Percentiles rank a stretch among this genome's conserved stretches.
Conservation (phyloP, 73 alveolate species). For the Paramecium sexaurelia region DNA sequence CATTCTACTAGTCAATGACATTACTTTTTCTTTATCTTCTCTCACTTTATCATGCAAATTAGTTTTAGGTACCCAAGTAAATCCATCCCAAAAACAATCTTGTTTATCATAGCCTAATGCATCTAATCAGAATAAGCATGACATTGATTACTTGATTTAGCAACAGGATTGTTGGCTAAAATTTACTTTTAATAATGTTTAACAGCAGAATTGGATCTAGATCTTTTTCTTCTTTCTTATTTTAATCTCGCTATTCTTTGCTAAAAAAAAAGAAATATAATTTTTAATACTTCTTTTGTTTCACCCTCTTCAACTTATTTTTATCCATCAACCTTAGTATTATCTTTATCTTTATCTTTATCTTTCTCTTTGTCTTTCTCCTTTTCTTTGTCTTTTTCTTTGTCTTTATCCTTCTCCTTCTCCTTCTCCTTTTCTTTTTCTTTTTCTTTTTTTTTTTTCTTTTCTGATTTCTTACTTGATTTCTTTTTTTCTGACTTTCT, state of each 20-base stretch:
- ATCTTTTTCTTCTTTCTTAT: conserved; percentile 53
- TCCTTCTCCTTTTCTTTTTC: background rate
- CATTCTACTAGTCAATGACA: conserved; percentile 64
- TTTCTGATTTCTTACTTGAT: conserved; percentile 12
- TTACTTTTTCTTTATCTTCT: conserved; percentile 58
- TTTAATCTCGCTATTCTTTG: conserved; percentile 44
- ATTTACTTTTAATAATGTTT: conserved; percentile 12
- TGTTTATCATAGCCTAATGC: conserved; percentile 26
- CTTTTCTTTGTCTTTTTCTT: background rate
- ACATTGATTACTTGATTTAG: conserved; percentile 35
- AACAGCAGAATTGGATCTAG: conserved; percentile 62
- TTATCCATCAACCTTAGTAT: background rate
- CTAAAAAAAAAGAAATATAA: background rate
- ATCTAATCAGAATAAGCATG: background rate
- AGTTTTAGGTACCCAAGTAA: conserved; percentile 57
- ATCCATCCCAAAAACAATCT: conserved; percentile 59
- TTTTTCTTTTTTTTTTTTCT: background rate
- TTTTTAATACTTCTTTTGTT: conserved; percentile 20
- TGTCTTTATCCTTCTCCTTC: background rate
- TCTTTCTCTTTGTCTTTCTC: background rate
- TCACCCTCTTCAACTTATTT: background rate
- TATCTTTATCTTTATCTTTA: background rate
- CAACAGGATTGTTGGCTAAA: conserved; percentile 48
- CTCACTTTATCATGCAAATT: conserved; percentile 55
- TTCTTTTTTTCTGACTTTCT: conserved; percentile 23